Evolutionary conservation across 331 rosid species (phyloP), one percentile per base, ranked within the genome.

Genomic region (Acacia pycnantha): DNA sequence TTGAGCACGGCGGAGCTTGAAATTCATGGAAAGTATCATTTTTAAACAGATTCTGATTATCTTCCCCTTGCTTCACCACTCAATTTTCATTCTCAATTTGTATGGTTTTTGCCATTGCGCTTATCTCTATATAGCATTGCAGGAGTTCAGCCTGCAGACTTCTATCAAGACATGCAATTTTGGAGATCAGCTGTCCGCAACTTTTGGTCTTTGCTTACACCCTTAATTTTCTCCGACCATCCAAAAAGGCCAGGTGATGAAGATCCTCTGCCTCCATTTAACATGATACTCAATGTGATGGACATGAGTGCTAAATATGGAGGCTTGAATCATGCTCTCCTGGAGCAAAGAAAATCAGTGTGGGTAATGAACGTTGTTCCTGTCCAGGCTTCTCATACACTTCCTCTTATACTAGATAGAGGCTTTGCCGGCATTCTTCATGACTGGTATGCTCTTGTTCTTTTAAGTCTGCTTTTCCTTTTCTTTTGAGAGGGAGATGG

Each of bases 291-390:
- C 59, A 94, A 94, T 86, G 97, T 91, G 83, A 91, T 94, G 90
- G 98, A 94, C 88, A 94, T 94, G 98, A 91, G 19, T 85, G 88
- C 97, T 74, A 90, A 88, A 59, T 94, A 87, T 83, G 98, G 98
- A 50, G 93, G 94, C 74, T 83, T 94, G 77, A 92, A 92, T 82
- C 77, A 90, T 70, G 94, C 97, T 80, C 92, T 94, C 81, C 64
- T 90, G 81, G 97, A 90, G 86, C 91, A 83, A 75, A 84, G 82
- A 81, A 94, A 88, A 90, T 87, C 94, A 73, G 93, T 84, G 51
- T 94, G 98, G 98, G 94, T 94, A 79, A 94, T 94, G 98, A 94
- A 94, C 26, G 96, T 92, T 14, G 98, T 94, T 84, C 96, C 97
- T 74, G 86, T 87, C 46, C 74, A 70, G 77, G 79, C 91, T 82